Evolutionary conservation across 345 rosid genomes (phyloP), one percentile per base, ranked within the genome.

Genomic region (Populus tremula): DNA sequence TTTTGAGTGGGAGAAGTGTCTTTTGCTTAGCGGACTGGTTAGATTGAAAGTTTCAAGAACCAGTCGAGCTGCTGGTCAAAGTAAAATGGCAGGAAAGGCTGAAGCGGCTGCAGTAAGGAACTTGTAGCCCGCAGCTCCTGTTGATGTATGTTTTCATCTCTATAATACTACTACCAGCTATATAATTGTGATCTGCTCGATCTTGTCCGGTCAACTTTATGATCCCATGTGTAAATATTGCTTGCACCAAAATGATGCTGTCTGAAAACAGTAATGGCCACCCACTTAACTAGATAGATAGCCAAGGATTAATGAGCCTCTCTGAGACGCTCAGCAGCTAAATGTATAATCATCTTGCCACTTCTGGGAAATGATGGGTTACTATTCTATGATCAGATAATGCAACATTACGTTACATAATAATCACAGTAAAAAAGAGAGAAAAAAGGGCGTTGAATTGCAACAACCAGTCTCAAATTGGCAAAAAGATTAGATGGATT

Each of bases 101-200:
- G 95, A 89, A 89, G 97, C 84, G 97, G 92, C 85, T 83, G 90
- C 91, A 87, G 31, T 69, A 70, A 27, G 11, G 49, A 61, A 29
- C 50, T 23, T 89, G 95, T 84, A 82, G 91, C 95, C 98, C 95
- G 93, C 97, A 92, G 94, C 90, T 80, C 82, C 59, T 73, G 53
- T 79, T 73, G 45, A 36, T 41, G 63, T 61, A 69, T 36, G 59
- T 67, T 21, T 71, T n/a, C 5, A 35, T 41, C 72, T 43, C 25
- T 6, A 14, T 72, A 21, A 21, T 72, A 21, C 49, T 21, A 53
- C 27, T 54, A 17, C 33, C 59, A 7, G 1, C 33, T 72, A 14
- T 45, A 14, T 11, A 16, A 23, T 70, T 39, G 23, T 31, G 36
- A 6, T 27, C 17, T 45, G 14, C 16, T 45, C 17, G 21, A 5